Evolutionary conservation across 2,329 filamentous ascomycete genomes (phyloP).

Genomic region (Neopestalotiopsis rosae): DNA sequence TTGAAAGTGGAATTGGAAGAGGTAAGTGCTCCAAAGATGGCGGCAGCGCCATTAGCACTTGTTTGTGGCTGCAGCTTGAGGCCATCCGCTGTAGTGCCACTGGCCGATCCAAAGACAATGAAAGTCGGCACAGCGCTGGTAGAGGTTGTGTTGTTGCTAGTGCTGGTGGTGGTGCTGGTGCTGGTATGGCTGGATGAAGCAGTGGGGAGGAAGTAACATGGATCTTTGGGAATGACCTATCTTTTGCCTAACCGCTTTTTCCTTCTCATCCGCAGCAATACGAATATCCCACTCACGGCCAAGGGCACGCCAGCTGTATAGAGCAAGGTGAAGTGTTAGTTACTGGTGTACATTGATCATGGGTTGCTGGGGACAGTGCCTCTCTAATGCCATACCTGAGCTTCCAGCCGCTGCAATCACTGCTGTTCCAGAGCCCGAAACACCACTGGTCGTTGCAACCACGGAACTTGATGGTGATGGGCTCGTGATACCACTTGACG

Average conservation of each 20-base stretch:
- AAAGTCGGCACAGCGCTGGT: no score
- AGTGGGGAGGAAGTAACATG: not conserved
- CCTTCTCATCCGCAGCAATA: not conserved
- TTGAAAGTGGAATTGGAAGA: no score
- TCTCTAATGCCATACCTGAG: not conserved
- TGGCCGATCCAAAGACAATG: no score
- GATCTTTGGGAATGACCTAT: not conserved
- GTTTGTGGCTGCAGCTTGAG: no score
- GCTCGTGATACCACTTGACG: not conserved
- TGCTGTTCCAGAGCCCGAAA: not conserved
- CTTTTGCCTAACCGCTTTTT: not conserved
- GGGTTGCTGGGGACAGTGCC: no score
- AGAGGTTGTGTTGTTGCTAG: no score
- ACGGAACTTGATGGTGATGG: not conserved
- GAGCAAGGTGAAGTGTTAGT: not conserved
- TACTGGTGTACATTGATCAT: not conserved
- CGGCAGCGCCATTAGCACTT: no score
- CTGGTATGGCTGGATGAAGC: no score
- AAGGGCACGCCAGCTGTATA: not conserved
- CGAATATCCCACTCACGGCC: not conserved
- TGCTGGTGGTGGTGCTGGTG: no score
- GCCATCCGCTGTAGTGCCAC: no score
- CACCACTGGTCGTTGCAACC: not conserved
- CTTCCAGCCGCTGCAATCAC: not conserved
- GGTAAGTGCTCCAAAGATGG: no score